Evolutionary conservation across 371 early-diverging fungal genomes (phyloP), one percentile per base, ranked within the genome.

Genomic region (Mortierella sp.): DNA sequence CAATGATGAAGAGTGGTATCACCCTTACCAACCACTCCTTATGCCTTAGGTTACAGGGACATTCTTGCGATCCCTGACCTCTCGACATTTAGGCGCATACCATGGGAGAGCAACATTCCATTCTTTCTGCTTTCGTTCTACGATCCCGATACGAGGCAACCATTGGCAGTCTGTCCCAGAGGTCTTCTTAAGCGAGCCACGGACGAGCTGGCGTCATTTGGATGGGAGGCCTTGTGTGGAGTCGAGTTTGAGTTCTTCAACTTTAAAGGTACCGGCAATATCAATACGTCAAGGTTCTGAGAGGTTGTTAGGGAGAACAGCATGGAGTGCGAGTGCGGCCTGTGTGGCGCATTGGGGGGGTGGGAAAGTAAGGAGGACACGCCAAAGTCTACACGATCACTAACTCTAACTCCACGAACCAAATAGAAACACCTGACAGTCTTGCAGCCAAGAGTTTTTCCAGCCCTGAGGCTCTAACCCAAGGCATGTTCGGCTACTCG

Each of bases 401-500:
- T 25, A 19, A 29, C 25, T 40, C 25, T 47, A 16, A 29, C 47
- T 50, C 8, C n/a, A 5, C 37, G 60, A 14, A 34, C n/a, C 17
- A n/a, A n/a, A n/a, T 68, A 92, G 94, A 94, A 77, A 89, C 90
- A 0, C 85, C 89, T 16, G 86, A 88, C 12, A 80, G 87, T 16
- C 48, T 92, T 27, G 83, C 71, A 0, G 80, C 67, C 40, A 92
- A 94, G 72, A 79, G 85, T 4, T 83, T 88, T 57, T 66, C 80
- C 14, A 76, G 79, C 6, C 81, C 87, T 12, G 59, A 57, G 2
- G 87, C 90, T 12, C 69, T 95, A 14, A 91, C 93, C 0, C 79
- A 85, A 17, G 95, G 93, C 16, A 93, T 92, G 91, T 92, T 90
- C 78, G 94, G 94, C n/a, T 94, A 93, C 65, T 90, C 91, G 4